Conservation (phyloP, 1,139 yeast species). For the Kodamaea ohmeri region DNA sequence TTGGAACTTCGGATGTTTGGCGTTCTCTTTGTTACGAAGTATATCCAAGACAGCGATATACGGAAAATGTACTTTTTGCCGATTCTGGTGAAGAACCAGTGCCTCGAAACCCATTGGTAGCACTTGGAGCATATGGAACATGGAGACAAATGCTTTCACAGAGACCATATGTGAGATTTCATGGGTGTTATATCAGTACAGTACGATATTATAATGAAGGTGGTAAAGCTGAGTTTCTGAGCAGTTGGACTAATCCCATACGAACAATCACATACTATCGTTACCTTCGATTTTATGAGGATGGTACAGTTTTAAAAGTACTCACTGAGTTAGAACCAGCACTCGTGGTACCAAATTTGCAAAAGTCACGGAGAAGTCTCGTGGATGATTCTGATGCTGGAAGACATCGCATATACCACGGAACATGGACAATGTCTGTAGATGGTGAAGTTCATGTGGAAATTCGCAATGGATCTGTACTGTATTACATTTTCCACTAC, state of each 20-base stretch:
- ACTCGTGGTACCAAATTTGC: conserved; percentile 55
- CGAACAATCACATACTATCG: conserved; percentile 86
- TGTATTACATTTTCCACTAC: conserved; percentile 63
- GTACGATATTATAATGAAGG: conserved; percentile 85
- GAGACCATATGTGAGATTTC: conserved; percentile 70
- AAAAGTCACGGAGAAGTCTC: conserved; percentile 23
- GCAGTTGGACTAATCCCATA: conserved; percentile 73
- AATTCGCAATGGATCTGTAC: conserved; percentile 60
- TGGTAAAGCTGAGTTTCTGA: conserved; percentile 59
- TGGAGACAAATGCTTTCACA: conserved; percentile 51
- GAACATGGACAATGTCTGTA: conserved; percentile 52
- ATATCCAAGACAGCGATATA: conserved; percentile 57
- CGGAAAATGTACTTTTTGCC: conserved; percentile 31
- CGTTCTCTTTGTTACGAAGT: conserved; percentile 51
- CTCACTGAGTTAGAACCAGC: conserved; percentile 67
- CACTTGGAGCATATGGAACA: conserved; percentile 46
- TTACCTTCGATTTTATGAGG: conserved; percentile 74
- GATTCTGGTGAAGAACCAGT: conserved; percentile 30
- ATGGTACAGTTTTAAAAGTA: conserved; percentile 70
- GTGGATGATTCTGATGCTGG: conserved; percentile 2
- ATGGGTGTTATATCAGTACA: conserved; percentile 83
- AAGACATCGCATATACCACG: conserved; percentile 38
- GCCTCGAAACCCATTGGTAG: conserved; percentile 39
- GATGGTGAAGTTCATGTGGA: conserved; percentile 53
- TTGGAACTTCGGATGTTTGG: conserved; percentile 56